These are phyloP conservation scores for Citrus glauca DNA, from an alignment of 345 rosid species.

Conservation along the genomic window DNA sequence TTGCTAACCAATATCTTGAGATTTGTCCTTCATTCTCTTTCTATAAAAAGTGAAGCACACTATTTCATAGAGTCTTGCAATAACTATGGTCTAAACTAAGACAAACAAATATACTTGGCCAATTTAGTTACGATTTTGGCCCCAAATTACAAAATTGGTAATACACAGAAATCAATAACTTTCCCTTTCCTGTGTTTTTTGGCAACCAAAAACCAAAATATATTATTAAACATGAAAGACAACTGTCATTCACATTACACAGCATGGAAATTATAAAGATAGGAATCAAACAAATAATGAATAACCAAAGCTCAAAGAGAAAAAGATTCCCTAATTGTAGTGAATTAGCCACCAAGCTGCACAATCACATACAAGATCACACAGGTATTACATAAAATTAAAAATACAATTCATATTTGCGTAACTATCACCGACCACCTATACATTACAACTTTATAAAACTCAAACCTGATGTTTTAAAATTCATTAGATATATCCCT, in stretches of 20 bases:
- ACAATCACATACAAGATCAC: not conserved
- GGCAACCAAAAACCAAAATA: not conserved
- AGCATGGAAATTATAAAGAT: not conserved
- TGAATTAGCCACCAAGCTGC: not conserved
- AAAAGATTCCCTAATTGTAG: not conserved
- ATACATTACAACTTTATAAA: not conserved
- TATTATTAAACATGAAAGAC: not conserved
- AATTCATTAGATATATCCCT: not conserved
- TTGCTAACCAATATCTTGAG: not conserved
- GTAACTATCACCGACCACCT: not conserved
- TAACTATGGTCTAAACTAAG: not conserved
- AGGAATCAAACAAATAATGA: not conserved
- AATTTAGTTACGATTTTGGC: not conserved
- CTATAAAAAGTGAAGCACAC: not conserved
- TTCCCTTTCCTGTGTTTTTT: not conserved
- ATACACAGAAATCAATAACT: not conserved
- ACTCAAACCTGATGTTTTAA: not conserved
- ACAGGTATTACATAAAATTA: not conserved
- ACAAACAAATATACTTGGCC: not conserved
- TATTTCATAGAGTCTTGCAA: not conserved
- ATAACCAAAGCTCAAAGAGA: not conserved
- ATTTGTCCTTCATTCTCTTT: not conserved
- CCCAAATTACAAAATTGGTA: not conserved
- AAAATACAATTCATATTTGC: not conserved
- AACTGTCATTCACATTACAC: not conserved